Conservation (phyloP, 2,329 filamentous ascomycete genomes). For the Gnomoniopsis smithogilvyi region DNA sequence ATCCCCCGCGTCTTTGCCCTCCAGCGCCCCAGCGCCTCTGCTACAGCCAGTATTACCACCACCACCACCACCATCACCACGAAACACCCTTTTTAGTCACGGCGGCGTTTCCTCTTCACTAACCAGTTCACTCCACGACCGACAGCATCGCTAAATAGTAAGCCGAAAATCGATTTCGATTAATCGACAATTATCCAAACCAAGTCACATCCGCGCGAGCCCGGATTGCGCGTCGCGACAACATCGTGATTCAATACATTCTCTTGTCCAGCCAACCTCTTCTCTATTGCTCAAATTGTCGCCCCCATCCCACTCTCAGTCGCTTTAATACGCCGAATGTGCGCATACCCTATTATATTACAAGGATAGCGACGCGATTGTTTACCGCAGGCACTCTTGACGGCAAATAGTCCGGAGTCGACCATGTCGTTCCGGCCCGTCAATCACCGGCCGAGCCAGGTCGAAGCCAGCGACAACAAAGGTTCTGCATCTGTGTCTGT, state of each 20-base stretch:
- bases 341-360: constrained; percentile 1
- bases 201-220: neutral
- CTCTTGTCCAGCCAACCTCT: neutral
- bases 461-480: neutral
- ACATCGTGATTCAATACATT: neutral
- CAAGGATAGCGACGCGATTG: constrained; percentile 3
- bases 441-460: constrained; percentile 15
- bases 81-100: neutral
- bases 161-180: neutral
- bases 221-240: neutral
- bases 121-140: neutral
- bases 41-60: neutral
- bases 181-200: neutral
- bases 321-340: neutral
- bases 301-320: too few relatives aligned
- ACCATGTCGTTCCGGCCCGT: constrained; percentile 18
- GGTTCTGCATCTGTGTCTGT: neutral
- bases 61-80: neutral
- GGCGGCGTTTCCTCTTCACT: neutral
- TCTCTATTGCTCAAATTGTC: neutral
- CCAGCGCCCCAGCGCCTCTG: neutral
- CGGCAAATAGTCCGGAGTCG: neutral
- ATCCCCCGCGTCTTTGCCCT: neutral
- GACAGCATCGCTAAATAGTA: neutral
- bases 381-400: neutral